phyloP scores from a whole-genome alignment of 2,329 filamentous ascomycete genomes.

The Aspergillus sp. region DNA sequence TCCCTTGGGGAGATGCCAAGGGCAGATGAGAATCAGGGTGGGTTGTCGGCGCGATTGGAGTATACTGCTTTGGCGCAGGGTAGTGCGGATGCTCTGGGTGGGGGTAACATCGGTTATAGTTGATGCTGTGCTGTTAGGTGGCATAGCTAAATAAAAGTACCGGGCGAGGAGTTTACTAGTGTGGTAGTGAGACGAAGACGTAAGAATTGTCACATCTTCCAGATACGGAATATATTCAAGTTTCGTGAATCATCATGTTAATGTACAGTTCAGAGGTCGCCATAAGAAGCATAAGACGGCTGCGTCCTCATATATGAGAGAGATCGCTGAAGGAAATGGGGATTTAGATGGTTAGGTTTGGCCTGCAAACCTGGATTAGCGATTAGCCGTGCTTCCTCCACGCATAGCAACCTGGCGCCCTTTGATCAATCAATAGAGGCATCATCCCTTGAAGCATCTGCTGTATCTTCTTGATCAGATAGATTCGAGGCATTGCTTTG shows the following conservation, averaged over 20 bases:
- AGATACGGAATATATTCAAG: slow-evolving; percentile 12
- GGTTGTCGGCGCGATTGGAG: background rate
- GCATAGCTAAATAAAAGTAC: no score
- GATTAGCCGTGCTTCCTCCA: background rate
- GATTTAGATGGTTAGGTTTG: background rate
- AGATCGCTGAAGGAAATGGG: background rate
- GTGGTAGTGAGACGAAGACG: background rate
- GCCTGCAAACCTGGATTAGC: slow-evolving; percentile 7
- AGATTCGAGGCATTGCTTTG: background rate
- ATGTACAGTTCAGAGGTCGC: background rate
- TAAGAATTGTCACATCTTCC: background rate
- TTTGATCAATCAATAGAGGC: background rate
- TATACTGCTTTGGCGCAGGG: background rate
- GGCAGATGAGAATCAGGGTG: background rate
- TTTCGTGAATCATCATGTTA: slow-evolving; percentile 21
- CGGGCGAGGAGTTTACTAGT: no score
- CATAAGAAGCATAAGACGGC: background rate
- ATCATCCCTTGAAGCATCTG: background rate
- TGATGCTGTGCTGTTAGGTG: no score
- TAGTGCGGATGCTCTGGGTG: background rate
- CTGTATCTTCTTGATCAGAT: background rate
- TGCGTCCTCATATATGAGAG: background rate
- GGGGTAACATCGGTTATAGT: background rate
- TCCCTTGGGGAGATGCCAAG: background rate
- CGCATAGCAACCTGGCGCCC: background rate